phyloP scores from a whole-genome alignment of 257 asterid species.

The Gentiana straminea region DNA sequence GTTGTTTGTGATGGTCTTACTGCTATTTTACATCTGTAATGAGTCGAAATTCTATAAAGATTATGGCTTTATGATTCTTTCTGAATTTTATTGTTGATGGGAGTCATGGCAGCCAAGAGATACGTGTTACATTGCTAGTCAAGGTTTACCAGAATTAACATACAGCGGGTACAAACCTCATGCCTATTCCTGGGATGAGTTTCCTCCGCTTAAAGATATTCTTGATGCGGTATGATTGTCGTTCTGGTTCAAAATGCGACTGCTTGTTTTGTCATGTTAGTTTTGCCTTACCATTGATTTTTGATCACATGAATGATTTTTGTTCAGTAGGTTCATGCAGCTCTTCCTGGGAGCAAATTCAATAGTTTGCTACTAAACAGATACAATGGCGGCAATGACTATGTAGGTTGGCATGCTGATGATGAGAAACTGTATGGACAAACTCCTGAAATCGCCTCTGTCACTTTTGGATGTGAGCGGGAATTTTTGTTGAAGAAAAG shows the following conservation, averaged over 20 bases:
- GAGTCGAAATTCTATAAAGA: no score
- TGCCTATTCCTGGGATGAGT: constrained; percentile 85
- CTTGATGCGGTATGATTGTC: constrained; percentile 43
- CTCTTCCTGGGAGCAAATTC: constrained; percentile 77
- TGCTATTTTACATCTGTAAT: no score
- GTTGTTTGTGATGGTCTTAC: no score
- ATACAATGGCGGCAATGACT: constrained; percentile 79
- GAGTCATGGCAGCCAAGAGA: constrained; percentile 61
- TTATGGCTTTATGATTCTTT: no score
- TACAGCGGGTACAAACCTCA: constrained; percentile 79
- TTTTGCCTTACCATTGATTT: constrained; percentile 1
- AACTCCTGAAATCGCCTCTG: constrained; percentile 80
- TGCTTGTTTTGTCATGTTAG: neutral
- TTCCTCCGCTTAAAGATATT: constrained; percentile 67
- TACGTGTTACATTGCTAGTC: constrained; percentile 65
- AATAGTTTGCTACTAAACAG: constrained; percentile 78
- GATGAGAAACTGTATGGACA: constrained; percentile 90
- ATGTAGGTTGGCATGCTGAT: constrained; percentile 98
- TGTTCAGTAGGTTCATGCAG: constrained; percentile 49
- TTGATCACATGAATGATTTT: constrained; percentile 8
- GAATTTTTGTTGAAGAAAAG: constrained; percentile 82
- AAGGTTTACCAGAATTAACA: constrained; percentile 57
- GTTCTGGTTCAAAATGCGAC: neutral
- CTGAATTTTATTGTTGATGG: neutral
- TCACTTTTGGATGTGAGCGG: constrained; percentile 88